Evolutionary conservation across 2,329 filamentous ascomycete genomes (phyloP).

Genomic region (Tolypocladium sp.): DNA sequence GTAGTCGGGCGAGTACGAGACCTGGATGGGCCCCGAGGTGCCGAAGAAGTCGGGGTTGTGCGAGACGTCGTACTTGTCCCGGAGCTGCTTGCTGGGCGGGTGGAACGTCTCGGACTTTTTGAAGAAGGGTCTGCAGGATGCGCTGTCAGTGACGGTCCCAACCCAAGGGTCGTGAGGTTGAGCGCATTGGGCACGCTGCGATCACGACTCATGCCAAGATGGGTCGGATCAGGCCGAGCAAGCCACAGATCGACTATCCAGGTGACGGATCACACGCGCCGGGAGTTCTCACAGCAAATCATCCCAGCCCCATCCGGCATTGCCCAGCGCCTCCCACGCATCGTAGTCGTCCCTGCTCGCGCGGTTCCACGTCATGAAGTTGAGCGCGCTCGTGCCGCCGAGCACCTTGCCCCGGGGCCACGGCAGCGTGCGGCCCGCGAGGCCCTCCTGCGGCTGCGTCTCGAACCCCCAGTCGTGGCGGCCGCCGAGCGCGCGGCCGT

Average conservation of each 20-base stretch:
- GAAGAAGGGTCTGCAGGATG: slow-evolving; percentile 34
- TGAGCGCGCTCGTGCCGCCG: slow-evolving; percentile 53
- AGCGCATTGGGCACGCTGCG: background rate
- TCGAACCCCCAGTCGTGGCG: slow-evolving; percentile 31
- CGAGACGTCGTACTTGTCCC: slow-evolving; percentile 23
- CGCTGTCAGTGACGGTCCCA: background rate
- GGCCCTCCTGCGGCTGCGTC: slow-evolving; percentile 26
- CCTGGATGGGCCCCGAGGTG: slow-evolving; percentile 34
- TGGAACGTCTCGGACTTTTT: slow-evolving; percentile 40
- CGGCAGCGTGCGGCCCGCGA: slow-evolving; percentile 27
- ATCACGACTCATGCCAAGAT: background rate
- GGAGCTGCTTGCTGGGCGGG: slow-evolving; percentile 21
- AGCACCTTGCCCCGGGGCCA: slow-evolving; percentile 41
- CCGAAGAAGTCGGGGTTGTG: slow-evolving; percentile 33
- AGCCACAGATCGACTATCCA: background rate
- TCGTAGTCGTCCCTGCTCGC: slow-evolving; percentile 41
- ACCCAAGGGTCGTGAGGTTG: background rate
- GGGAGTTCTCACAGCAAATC: slow-evolving; percentile 18
- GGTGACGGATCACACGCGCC: background rate
- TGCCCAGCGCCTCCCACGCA: slow-evolving; percentile 48
- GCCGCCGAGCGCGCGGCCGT: slow-evolving; percentile 25
- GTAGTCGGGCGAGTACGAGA: slow-evolving; percentile 33
- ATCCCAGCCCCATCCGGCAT: slow-evolving; percentile 49
- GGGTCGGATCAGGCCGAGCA: background rate
- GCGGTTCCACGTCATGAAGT: slow-evolving; percentile 47